Base-by-base conservation (phyloP, 2,329 filamentous ascomycete species). In the Microcyclosporella mali region DNA sequence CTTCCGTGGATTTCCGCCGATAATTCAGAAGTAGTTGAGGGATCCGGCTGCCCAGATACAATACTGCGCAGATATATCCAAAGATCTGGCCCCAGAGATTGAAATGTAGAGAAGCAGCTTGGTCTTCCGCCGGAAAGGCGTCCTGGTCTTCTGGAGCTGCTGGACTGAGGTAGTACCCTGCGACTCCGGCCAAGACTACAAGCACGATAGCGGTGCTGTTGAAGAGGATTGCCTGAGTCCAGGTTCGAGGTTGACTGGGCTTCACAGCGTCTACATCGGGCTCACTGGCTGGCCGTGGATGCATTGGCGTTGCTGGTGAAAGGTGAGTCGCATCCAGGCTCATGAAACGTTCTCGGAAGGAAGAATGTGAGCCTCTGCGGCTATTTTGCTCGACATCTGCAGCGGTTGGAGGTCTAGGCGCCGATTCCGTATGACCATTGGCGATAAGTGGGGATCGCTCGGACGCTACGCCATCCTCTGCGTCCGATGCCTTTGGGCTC, bases 1-100 rank as follows among this genome's bases (percentile, higher is more conserved):
- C 92, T 43, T 97, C 89, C 1, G 89, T 95, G 33, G 84, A 89
- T 69, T 94, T 94, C 50, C 92, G 83, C 15, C 86, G 80, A 70
- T 87, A 94, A 66, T 97, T 98, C 40, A 97, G 78, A 6, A 95
- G 73, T 1, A 98, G 74, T 68, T 98, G 92, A 0, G 92, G 92
- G 6, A 97, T 68, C 7, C 92, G 84, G 1, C 85, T 92, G 16
- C 87, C 87, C 9, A 97, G 85, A 60, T 98, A 97, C 4, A 95
- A 74, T 1, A 79, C 72, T 2, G 92, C 88, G 67, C 90, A 97
- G 36, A 97, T 74, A 67, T 94, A 97, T 29, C 92, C 92, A 57
- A 95, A 97, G 36, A 94, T 70, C 61, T 98, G 92, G 38, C 92
- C 92, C 66, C 81, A 79, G 21, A 81, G 58, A 56, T 83, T 88